Percentiles rank a stretch among this genome's conserved stretches.
These are phyloP conservation scores for Blastobotrys chiropterorum DNA, from an alignment of 805 yeast species.

Conservation along the genomic window DNA sequence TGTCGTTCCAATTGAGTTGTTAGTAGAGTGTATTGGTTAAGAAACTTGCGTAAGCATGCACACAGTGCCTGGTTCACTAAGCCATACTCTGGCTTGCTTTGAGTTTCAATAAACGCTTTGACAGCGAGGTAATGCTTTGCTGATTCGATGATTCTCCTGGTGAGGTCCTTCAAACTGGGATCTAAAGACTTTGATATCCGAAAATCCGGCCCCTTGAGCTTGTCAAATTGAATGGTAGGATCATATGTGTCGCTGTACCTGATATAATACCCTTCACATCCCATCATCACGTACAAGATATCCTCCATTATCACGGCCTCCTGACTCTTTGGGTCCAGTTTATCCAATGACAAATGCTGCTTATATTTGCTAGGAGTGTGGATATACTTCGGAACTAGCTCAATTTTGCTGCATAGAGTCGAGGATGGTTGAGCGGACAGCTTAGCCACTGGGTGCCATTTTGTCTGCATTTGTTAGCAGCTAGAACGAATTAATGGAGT, in stretches of 20 bases:
- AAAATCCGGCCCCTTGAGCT: conserved; percentile 67
- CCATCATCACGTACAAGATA: conserved; percentile 53
- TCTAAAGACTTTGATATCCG: conserved; percentile 67
- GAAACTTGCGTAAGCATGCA: conserved; percentile 43
- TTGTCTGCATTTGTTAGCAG: not conserved
- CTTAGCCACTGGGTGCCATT: conserved; percentile 6
- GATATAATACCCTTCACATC: conserved; percentile 67
- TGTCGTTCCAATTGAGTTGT: conserved; percentile 44
- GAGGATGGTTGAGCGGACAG: conserved; percentile 7
- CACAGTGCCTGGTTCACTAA: conserved; percentile 70
- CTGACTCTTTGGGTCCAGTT: conserved; percentile 34
- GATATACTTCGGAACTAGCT: conserved; percentile 16
- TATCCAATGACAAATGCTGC: conserved; percentile 6
- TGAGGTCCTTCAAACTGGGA: conserved; percentile 62
- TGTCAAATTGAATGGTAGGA: conserved; percentile 36
- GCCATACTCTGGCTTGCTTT: conserved; percentile 55
- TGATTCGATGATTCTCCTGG: conserved; percentile 50
- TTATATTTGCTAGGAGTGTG: conserved; percentile 5
- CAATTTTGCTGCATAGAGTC: conserved; percentile 13
- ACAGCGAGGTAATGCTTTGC: conserved; percentile 63
- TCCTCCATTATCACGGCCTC: conserved; percentile 72
- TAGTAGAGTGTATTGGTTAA: conserved; percentile 30
- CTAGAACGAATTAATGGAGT: too few species aligned
- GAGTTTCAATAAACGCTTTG: conserved; percentile 52
- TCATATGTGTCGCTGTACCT: conserved; percentile 59